Conservation (phyloP, 805 yeast genomes). For the Candida insectorum region DNA sequence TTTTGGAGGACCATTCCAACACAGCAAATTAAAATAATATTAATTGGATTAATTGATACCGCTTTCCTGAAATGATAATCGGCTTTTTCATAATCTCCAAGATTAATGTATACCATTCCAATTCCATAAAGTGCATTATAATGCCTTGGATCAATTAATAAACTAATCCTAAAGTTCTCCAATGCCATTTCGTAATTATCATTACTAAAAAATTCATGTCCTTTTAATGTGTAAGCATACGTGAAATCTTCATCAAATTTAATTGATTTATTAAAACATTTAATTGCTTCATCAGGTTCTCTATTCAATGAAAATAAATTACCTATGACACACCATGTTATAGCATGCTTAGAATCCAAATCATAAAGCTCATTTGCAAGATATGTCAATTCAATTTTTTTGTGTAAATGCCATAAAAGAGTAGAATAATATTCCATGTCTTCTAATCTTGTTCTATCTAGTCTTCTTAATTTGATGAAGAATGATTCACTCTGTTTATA, state of each 20-base stretch:
- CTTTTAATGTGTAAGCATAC: conserved; percentile 89
- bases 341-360: conserved; percentile 61
- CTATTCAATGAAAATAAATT: conserved; percentile 78
- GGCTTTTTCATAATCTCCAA: conserved; percentile 82
- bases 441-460: conserved; percentile 74
- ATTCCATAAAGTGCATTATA: conserved; percentile 95
- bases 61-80: conserved; percentile 87
- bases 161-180: conserved; percentile 75
- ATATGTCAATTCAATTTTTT: conserved; percentile 72
- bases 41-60: conserved; percentile 81
- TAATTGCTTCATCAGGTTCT: conserved; percentile 87
- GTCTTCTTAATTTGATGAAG: conserved; percentile 57
- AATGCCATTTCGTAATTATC: conserved; percentile 91
- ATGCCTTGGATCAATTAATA: conserved; percentile 74
- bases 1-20: conserved; percentile 91
- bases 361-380: conserved; percentile 79
- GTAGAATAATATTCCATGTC: conserved; percentile 95
- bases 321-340: conserved; percentile 91
- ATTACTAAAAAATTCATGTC: conserved; percentile 84
- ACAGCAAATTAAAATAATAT: conserved; percentile 85
- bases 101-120: conserved; percentile 86
- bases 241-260: conserved; percentile 67
- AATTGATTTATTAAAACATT: conserved; percentile 78
- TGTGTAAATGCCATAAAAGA: conserved; percentile 86
- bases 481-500: conserved; percentile 70